Base-by-base conservation (phyloP, 1,284 basidiomycete species). In the Calocybe gambosa region DNA sequence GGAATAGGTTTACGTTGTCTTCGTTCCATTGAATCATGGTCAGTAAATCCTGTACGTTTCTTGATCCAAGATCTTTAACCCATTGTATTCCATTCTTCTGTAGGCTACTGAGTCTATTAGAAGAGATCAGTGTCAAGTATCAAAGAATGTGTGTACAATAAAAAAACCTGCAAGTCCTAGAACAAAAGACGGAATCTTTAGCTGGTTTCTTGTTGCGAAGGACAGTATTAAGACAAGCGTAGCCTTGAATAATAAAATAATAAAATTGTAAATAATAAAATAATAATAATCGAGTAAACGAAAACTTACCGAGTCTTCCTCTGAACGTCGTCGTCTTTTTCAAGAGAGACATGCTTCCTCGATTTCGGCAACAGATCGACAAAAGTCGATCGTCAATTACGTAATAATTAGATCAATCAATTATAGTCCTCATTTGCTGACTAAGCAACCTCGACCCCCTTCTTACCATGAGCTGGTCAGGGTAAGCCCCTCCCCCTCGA, bases 1-100 rank as follows among this genome's bases (percentile, higher is more conserved):
- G 10, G n/a, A 31, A 23, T 18, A 21, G 33, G n/a, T 37, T 46
- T 36, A 77, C 76, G 63, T 92, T 85, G 40, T 77, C 75, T 59
- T 88, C 89, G 60, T 91, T 92, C 89, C 89, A 93, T 66, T 89
- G 70, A 39, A 93, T 87, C 42, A 93, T 75, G 39, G 74, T 76
- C 12, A 76, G 60, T 20, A 93, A 68, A 61, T 93, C 90, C 55
- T 77, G 65, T 0, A 78, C 72, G 55, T 95, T 95, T 63, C 82
- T 80, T 33, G 75, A 69, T 1, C 85, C 92, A 0, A 94, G 68
- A 25, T 87, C 82, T 61, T 89, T 90, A 19, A 84, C 82, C 65
- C 81, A 85, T 2, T 88, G 84, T 44, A 89, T 71, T 3, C 91
- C 90, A 53, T 90, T 85, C 58, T 91, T 89, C 54, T 80, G 75